A percentile compares a stretch with the other conserved stretches of the same genome.
These are phyloP conservation scores for Pochonia chlamydosporia DNA, from an alignment of 2,329 filamentous ascomycete species.

Conservation along the genomic window DNA sequence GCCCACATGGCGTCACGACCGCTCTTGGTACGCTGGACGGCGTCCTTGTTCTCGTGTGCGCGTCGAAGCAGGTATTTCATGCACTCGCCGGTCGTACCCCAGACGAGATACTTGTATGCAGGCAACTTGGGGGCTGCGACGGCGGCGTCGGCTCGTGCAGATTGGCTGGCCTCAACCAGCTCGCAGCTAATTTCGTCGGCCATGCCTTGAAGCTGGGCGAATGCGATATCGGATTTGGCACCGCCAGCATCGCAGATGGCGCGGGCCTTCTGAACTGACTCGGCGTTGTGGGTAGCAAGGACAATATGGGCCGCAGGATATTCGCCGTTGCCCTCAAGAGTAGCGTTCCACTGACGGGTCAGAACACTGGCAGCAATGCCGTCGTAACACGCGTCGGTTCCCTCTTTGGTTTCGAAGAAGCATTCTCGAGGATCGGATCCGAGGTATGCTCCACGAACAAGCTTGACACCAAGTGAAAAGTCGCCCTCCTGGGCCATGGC, in stretches of 20 bases:
- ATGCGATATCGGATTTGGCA: constrained; percentile 33
- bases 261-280: constrained; percentile 57
- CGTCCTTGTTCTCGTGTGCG: constrained; percentile 66
- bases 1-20: constrained; percentile 57
- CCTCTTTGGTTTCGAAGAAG: constrained; percentile 66
- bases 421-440: constrained; percentile 62
- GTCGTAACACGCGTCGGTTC: constrained; percentile 70
- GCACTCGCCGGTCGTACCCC: constrained; percentile 71
- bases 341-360: constrained; percentile 39
- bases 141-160: constrained; percentile 21
- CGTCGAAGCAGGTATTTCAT: constrained; percentile 69
- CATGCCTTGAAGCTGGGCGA: constrained; percentile 85
- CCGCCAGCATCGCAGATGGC: constrained; percentile 41
- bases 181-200: constrained; percentile 83
- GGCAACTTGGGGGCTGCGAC: constrained; percentile 36
- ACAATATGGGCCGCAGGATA: constrained; percentile 61
- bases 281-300: constrained; percentile 77
- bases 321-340: constrained; percentile 27
- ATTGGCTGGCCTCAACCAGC: constrained; percentile 35
- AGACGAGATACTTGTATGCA: constrained; percentile 66
- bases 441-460: constrained; percentile 71
- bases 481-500: constrained; percentile 48
- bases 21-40: constrained; percentile 55
- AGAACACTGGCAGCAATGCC: constrained; percentile 63
- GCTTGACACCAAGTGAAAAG: constrained; percentile 67